These are phyloP conservation scores for Mucor circinelloides DNA, from an alignment of 371 early-diverging fungal genomes.

Conservation along the genomic window DNA sequence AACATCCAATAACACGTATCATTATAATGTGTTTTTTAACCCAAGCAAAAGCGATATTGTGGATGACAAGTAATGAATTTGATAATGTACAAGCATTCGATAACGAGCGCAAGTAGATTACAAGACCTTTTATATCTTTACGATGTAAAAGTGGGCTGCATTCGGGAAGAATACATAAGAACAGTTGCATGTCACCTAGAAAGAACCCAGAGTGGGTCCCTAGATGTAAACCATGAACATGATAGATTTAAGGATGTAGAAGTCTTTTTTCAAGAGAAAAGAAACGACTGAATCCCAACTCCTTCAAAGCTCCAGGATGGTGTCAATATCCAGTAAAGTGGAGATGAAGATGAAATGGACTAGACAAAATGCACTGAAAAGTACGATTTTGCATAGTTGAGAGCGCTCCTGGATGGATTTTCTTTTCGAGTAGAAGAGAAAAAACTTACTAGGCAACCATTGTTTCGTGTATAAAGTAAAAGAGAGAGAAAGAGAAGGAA, in stretches of 20 bases:
- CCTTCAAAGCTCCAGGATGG: conserved; percentile 17
- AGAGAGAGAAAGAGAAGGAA: neutral
- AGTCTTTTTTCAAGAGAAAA: neutral
- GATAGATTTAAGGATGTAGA: conserved; percentile 5
- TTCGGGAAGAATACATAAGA: neutral
- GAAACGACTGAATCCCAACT: conserved; percentile 7
- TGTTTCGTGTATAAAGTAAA: neutral
- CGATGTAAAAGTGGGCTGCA: conserved; percentile 1
- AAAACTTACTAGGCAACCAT: conserved; percentile 29
- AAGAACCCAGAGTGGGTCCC: conserved; percentile 10
- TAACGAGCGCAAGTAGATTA: neutral
- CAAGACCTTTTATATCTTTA: conserved; percentile 2
- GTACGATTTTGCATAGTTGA: conserved; percentile 11
- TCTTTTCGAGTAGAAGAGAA: neutral
- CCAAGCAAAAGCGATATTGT: conserved; percentile 5
- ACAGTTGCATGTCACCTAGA: conserved; percentile 13
- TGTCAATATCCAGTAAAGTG: conserved; percentile 13
- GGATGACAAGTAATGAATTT: conserved; percentile 8
- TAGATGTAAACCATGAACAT: conserved; percentile 13
- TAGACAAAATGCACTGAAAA: conserved; percentile 5
- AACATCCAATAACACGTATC: conserved; percentile 6
- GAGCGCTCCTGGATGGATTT: neutral
- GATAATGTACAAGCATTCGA: neutral
- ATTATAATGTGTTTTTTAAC: conserved; percentile 1
- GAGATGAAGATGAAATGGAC: conserved; percentile 1